phyloP scores from a whole-genome alignment of 768 basidiomycete species.

The Suillus brevipes region DNA sequence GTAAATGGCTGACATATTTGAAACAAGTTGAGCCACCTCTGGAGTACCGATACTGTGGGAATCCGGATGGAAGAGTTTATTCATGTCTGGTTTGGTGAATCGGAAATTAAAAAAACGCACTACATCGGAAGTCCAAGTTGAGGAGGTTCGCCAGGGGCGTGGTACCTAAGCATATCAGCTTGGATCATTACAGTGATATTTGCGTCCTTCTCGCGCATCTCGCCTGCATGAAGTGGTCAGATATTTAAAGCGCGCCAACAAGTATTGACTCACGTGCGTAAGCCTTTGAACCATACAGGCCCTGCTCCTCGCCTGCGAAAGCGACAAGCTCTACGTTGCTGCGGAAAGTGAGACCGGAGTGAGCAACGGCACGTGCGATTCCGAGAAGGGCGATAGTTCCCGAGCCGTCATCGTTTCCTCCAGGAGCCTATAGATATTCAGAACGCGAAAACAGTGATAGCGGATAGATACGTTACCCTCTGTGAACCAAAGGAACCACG shows the following conservation, averaged over 20 bases:
- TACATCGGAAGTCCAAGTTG: slow-evolving; percentile 79
- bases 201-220: slow-evolving; percentile 55
- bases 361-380: slow-evolving; percentile 74
- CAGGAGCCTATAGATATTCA: slow-evolving; percentile 34
- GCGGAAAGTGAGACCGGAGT: slow-evolving; percentile 66
- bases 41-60: slow-evolving; percentile 76
- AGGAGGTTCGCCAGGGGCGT: slow-evolving; percentile 69
- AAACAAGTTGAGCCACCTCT: slow-evolving; percentile 72
- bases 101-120: slow-evolving; percentile 40
- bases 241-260: background rate
- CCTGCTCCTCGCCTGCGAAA: slow-evolving; percentile 94
- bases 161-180: slow-evolving; percentile 92
- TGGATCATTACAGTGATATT: slow-evolving; percentile 85
- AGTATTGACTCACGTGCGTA: slow-evolving; percentile 65
- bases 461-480: slow-evolving; percentile 30
- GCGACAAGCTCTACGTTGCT: slow-evolving; percentile 78
- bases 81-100: background rate
- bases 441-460: background rate
- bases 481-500: slow-evolving; percentile 85
- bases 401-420: slow-evolving; percentile 64
- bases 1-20: slow-evolving; percentile 76
- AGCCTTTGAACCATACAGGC: slow-evolving; percentile 71
- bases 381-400: slow-evolving; percentile 73
- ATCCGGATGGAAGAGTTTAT: too few species aligned
- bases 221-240: slow-evolving; percentile 38